These are phyloP conservation scores for Petunia axillaris DNA, from an alignment of 257 asterid species.

Conservation along the genomic window DNA sequence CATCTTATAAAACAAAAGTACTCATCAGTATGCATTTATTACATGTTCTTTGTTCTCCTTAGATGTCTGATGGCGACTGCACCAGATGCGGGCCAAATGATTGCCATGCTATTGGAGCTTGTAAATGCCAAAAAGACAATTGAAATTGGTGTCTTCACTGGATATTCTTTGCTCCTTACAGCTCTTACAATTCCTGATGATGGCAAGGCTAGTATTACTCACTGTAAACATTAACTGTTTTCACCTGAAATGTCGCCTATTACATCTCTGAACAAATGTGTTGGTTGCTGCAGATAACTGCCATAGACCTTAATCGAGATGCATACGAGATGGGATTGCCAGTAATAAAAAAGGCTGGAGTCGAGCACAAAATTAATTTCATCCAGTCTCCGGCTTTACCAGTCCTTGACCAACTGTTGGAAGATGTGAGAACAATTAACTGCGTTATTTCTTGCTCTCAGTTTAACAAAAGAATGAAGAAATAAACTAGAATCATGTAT, in stretches of 20 bases:
- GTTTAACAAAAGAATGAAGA: no score
- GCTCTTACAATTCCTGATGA: constrained; percentile 63
- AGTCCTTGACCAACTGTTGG: constrained; percentile 45
- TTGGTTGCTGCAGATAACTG: constrained; percentile 45
- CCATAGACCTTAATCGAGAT: constrained; percentile 51
- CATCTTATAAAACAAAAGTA: no score
- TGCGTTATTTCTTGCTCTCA: background rate
- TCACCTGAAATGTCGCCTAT: no score
- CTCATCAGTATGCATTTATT: no score
- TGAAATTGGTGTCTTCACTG: constrained; percentile 65
- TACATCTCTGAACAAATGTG: no score
- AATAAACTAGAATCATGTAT: no score
- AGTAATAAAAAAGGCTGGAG: constrained; percentile 1
- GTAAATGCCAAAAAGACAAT: constrained; percentile 53
- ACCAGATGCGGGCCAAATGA: constrained; percentile 54
- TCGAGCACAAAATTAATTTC: constrained; percentile 49
- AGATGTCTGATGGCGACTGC: constrained; percentile 49
- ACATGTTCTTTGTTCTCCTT: constrained; percentile 2
- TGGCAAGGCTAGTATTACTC: constrained; percentile 48
- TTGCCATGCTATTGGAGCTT: constrained; percentile 47
- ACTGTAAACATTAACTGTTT: background rate
- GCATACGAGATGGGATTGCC: constrained; percentile 55
- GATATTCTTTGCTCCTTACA: constrained; percentile 58
- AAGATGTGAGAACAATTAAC: constrained; percentile 40
- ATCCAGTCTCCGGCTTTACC: constrained; percentile 58